phyloP scores from a whole-genome alignment of 306 rosid genomes.

The Cucumis melo region DNA sequence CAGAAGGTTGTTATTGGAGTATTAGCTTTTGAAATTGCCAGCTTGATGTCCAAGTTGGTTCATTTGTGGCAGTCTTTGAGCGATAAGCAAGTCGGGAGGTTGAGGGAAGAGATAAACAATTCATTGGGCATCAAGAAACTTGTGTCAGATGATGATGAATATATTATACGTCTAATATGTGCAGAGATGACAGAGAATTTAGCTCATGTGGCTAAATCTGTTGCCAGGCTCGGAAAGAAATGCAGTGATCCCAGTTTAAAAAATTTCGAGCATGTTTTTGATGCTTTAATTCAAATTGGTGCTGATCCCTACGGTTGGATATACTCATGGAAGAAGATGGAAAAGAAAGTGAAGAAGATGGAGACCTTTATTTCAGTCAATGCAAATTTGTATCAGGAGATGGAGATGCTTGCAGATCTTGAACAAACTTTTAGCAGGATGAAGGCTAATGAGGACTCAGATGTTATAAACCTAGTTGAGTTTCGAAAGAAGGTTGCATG shows the following conservation, averaged over 20 bases:
- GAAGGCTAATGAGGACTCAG: constrained; percentile 44
- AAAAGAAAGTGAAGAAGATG: constrained; percentile 76
- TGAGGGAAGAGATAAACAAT: constrained; percentile 65
- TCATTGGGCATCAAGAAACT: constrained; percentile 72
- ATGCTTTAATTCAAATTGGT: constrained; percentile 37
- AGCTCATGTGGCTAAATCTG: constrained; percentile 62
- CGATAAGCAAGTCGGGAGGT: constrained; percentile 57
- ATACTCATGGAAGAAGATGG: constrained; percentile 67
- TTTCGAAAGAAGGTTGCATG: constrained; percentile 67
- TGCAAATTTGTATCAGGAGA: constrained; percentile 82
- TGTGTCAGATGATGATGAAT: constrained; percentile 65
- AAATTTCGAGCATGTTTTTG: constrained; percentile 43
- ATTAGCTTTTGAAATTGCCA: constrained; percentile 89
- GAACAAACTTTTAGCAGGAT: constrained; percentile 75
- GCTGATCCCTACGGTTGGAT: constrained; percentile 60
- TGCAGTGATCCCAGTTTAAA: constrained; percentile 67
- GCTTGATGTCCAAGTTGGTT: constrained; percentile 86
- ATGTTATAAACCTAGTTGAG: constrained; percentile 36
- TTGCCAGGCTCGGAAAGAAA: constrained; percentile 71
- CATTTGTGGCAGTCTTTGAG: constrained; percentile 74
- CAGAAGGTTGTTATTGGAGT: constrained; percentile 69
- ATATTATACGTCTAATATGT: constrained; percentile 43
- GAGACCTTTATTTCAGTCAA: constrained; percentile 63
- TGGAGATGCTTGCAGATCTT: constrained; percentile 79
- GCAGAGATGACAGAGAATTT: constrained; percentile 61